Conservation (phyloP, 192 early-diverging fungal species). For the Rhizophagus clarus region DNA sequence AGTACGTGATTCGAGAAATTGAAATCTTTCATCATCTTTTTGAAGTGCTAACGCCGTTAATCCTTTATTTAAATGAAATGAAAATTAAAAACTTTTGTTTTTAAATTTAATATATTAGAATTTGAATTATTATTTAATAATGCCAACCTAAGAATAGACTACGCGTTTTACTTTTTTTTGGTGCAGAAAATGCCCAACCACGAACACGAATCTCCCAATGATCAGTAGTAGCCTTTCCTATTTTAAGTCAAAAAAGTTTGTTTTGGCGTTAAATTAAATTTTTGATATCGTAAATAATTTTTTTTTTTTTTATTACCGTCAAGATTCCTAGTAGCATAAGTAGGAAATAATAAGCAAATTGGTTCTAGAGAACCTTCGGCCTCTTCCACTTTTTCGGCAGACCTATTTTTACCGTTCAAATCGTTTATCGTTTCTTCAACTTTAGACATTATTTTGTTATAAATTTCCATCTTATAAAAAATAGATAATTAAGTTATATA, state of each 20-base stretch:
- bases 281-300: no score
- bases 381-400: background rate
- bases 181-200: constrained; percentile 47
- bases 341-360: constrained; percentile 2
- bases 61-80: background rate
- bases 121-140: background rate
- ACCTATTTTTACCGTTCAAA: background rate
- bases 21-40: constrained; percentile 28
- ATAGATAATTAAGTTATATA: no score
- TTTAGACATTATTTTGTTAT: background rate
- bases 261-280: no score
- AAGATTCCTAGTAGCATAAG: background rate
- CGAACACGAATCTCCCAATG: constrained; percentile 49
- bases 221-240: background rate
- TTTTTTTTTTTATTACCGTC: background rate
- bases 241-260: background rate
- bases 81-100: background rate
- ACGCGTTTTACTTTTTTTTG: constrained; percentile 39
- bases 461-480: background rate
- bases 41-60: constrained; percentile 18
- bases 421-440: background rate
- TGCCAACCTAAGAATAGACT: constrained; percentile 41
- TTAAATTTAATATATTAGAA: background rate
- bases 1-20: constrained; percentile 26
- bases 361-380: background rate